phyloP scores from a whole-genome alignment of 805 yeast species.

The Candida taoyuanica region DNA sequence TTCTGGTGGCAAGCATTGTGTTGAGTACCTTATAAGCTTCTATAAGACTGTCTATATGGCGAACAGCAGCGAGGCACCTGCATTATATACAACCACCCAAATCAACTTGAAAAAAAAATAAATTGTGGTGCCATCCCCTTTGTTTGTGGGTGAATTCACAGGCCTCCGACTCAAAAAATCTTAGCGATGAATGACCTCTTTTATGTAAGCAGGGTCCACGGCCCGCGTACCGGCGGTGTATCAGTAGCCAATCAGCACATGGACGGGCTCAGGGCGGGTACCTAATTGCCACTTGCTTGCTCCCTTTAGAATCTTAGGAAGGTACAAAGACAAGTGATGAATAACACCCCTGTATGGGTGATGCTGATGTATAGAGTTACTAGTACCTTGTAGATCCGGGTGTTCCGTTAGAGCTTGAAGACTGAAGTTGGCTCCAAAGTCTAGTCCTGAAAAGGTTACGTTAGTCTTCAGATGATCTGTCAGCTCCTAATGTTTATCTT shows the following conservation, averaged over 20 bases:
- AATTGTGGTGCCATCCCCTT: conserved; percentile 5
- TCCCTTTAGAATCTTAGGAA: neutral
- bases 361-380: no score
- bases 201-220: conserved; percentile 2
- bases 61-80: no score
- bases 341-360: no score
- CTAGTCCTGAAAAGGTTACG: no score
- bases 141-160: neutral
- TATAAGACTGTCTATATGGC: no score
- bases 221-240: neutral
- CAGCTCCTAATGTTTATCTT: no score
- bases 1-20: conserved; percentile 11
- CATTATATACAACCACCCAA: neutral
- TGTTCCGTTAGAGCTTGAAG: no score
- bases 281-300: neutral
- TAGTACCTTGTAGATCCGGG: no score
- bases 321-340: no score
- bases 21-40: neutral
- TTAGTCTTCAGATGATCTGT: no score
- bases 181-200: conserved; percentile 16
- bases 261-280: neutral
- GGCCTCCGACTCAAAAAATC: neutral
- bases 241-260: neutral
- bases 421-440: no score
- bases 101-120: neutral